These are phyloP conservation scores for Coemansia sp. DNA, from an alignment of 192 early-diverging fungal genomes.

Conservation along the genomic window DNA sequence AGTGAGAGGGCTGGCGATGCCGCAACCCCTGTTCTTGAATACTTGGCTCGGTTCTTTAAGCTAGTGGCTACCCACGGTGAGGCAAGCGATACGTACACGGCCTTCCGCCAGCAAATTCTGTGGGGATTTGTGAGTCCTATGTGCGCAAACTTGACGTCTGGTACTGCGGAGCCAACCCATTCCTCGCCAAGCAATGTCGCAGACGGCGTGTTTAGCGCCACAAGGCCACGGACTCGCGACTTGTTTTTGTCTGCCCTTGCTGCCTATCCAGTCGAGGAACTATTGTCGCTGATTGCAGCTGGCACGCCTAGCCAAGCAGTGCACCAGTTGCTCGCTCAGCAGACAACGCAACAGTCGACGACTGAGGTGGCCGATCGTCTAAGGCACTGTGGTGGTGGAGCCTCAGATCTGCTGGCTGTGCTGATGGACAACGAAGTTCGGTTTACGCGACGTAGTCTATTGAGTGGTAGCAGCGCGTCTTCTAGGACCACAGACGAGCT, in stretches of 20 bases:
- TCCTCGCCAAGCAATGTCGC: background rate
- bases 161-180: background rate
- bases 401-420: constrained; percentile 15
- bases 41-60: constrained; percentile 19
- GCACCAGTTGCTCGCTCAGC: constrained; percentile 6
- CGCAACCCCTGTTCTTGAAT: constrained; percentile 5
- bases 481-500: constrained; percentile 10
- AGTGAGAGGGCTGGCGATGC: background rate
- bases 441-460: constrained; percentile 33
- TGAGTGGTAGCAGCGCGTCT: constrained; percentile 18
- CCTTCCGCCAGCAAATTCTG: constrained; percentile 25
- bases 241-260: constrained; percentile 21
- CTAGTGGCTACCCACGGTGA: constrained; percentile 26
- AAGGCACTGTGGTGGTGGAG: background rate
- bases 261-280: constrained; percentile 22
- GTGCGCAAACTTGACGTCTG: constrained; percentile 1
- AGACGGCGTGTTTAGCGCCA: background rate
- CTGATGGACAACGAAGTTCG: constrained; percentile 43
- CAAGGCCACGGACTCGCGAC: constrained; percentile 11
- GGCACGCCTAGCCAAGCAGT: constrained; percentile 11
- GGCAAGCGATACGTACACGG: constrained; percentile 18
- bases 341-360: background rate
- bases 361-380: background rate
- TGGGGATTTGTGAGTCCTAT: background rate
- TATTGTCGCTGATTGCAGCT: constrained; percentile 8